Percentiles rank a stretch among this genome's conserved stretches.
Evolutionary conservation across 1,284 basidiomycete genomes (phyloP).

Genomic region (Cryptococcus sp.): DNA sequence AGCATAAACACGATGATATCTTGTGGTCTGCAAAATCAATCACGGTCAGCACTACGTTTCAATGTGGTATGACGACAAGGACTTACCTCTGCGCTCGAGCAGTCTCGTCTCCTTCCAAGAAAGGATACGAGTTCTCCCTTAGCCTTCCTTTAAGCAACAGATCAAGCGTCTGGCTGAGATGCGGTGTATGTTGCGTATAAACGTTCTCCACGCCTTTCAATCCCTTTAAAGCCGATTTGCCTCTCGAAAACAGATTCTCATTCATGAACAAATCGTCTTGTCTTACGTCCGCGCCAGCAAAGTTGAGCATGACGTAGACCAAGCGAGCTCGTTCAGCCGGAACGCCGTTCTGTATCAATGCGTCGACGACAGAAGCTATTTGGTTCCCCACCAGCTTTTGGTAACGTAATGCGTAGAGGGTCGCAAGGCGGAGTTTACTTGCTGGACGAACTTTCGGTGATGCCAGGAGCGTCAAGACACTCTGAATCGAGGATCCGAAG

Average conservation of each 20-base stretch:
- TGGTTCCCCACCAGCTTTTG: constrained; percentile 87
- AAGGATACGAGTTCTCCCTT: constrained; percentile 87
- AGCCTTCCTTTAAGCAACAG: constrained; percentile 82
- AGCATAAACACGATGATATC: constrained; percentile 94
- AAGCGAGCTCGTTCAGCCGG: constrained; percentile 80
- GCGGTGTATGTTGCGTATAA: constrained; percentile 96
- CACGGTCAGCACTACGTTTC: background rate
- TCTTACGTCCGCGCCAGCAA: constrained; percentile 91
- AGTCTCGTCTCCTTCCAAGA: constrained; percentile 66
- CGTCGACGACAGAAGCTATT: constrained; percentile 78
- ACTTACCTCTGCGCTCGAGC: constrained; percentile 45
- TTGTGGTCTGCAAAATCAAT: constrained; percentile 66
- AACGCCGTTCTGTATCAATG: constrained; percentile 79
- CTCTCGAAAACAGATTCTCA: constrained; percentile 91
- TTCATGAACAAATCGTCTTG: constrained; percentile 98
- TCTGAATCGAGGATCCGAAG: constrained; percentile 55
- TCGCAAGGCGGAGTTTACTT: constrained; percentile 90
- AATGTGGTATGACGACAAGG: background rate
- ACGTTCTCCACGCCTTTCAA: constrained; percentile 99
- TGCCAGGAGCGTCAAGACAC: constrained; percentile 71
- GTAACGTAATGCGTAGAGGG: constrained; percentile 91
- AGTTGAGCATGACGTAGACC: constrained; percentile 89
- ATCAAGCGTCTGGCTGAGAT: constrained; percentile 89
- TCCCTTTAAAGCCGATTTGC: constrained; percentile 91
- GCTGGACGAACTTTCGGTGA: constrained; percentile 68